phyloP scores from a whole-genome alignment of 352 stramenopile genomes.

The Thalassiosira livingstoniorum region DNA sequence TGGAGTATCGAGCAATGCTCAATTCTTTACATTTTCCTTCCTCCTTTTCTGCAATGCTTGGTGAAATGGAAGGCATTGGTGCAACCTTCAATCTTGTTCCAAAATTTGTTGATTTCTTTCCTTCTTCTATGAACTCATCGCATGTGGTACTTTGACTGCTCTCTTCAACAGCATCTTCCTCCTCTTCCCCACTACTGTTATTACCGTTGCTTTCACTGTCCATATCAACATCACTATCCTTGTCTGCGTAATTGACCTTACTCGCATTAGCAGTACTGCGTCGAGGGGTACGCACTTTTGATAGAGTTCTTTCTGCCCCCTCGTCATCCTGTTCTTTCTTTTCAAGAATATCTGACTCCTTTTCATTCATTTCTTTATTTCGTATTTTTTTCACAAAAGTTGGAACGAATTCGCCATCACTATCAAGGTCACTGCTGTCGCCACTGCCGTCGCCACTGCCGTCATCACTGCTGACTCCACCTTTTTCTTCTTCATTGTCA shows the following conservation, averaged over 20 bases:
- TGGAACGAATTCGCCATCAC: conserved; percentile 47
- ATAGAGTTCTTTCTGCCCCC: background rate
- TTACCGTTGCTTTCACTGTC: conserved; percentile 26
- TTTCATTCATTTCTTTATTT: background rate
- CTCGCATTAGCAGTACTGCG: conserved; percentile 25
- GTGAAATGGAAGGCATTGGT: no score
- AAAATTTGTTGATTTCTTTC: no score
- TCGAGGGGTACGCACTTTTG: conserved; percentile 23
- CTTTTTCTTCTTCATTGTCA: no score
- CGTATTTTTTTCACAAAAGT: conserved; percentile 28
- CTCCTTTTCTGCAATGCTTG: no score
- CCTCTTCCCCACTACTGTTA: conserved; percentile 14
- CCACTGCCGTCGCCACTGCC: conserved; percentile 1
- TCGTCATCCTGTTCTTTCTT: conserved; percentile 16
- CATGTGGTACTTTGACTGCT: no score
- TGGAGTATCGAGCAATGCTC: no score
- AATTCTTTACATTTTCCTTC: no score
- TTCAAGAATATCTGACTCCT: background rate
- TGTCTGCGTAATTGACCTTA: conserved; percentile 39
- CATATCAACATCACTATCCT: conserved; percentile 42
- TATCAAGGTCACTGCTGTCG: conserved; percentile 18
- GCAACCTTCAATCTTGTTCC: no score
- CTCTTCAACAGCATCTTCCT: conserved; percentile 6
- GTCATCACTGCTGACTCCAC: conserved; percentile 16
- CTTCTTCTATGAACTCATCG: no score